These are phyloP conservation scores for Leucosporidium scottii DNA, from an alignment of 768 basidiomycete species.

Conservation along the genomic window DNA sequence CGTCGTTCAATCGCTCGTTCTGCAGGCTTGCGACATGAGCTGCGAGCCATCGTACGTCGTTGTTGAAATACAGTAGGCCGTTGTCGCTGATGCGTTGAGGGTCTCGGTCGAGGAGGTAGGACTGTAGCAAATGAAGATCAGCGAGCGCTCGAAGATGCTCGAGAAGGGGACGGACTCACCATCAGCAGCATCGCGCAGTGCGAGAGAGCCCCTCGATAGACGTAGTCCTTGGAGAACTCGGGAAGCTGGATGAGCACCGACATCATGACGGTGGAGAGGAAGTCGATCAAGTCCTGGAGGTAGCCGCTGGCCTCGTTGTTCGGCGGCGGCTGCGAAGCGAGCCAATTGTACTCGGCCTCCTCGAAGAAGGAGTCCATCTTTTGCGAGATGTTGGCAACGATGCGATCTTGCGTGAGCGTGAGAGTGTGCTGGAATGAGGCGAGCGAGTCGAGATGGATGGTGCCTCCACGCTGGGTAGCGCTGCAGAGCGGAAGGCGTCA, in stretches of 20 bases:
- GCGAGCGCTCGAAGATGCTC: neutral
- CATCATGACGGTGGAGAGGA: constrained; percentile 93
- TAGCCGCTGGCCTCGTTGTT: constrained; percentile 72
- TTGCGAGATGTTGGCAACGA: constrained; percentile 72
- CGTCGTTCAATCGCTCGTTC: constrained; percentile 26
- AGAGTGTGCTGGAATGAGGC: constrained; percentile 64
- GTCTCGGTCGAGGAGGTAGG: constrained; percentile 33
- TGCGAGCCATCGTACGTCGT: constrained; percentile 35
- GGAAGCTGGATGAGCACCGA: constrained; percentile 62
- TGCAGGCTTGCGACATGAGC: constrained; percentile 20
- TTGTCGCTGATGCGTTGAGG: constrained; percentile 28
- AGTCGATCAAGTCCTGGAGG: constrained; percentile 88
- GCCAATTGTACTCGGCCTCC: constrained; percentile 91
- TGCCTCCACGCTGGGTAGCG: constrained; percentile 73
- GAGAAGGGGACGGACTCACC: constrained; percentile 49
- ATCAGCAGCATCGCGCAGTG: constrained; percentile 83
- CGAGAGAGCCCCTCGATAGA: constrained; percentile 77
- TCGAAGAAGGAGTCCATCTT: constrained; percentile 96
- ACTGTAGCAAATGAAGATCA: constrained; percentile 11
- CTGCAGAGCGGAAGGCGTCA: constrained; percentile 44
- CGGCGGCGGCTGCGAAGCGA: constrained; percentile 48
- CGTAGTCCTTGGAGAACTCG: constrained; percentile 67
- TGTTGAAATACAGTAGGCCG: constrained; percentile 27
- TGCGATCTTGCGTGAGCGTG: constrained; percentile 61
- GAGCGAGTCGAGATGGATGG: constrained; percentile 43